phyloP scores from a whole-genome alignment of 1,139 yeast genomes.

The Lodderomyces theae region DNA sequence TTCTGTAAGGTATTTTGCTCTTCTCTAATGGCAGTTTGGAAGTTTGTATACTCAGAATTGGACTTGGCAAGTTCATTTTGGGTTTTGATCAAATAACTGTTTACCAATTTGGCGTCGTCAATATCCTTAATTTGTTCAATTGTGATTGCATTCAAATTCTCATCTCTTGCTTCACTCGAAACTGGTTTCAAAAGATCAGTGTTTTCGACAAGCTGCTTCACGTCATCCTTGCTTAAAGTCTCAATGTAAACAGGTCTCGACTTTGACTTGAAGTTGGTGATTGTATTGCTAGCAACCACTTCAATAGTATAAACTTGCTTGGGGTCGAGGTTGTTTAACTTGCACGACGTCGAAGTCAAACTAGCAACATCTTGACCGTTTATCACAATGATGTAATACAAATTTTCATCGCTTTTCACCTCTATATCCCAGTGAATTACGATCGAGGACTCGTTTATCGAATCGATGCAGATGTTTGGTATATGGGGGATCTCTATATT shows the following conservation, averaged over 20 bases:
- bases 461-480: constrained; percentile 41
- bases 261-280: constrained; percentile 37
- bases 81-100: constrained; percentile 23
- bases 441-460: constrained; percentile 28
- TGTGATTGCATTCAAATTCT: constrained; percentile 15
- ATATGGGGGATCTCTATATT: constrained; percentile 43
- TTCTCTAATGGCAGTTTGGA: constrained; percentile 18
- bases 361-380: constrained; percentile 41
- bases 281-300: constrained; percentile 38
- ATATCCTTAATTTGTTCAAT: constrained; percentile 20
- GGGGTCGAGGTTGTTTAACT: constrained; percentile 31
- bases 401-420: constrained; percentile 28
- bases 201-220: constrained; percentile 10
- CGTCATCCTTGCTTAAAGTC: constrained; percentile 13
- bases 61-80: constrained; percentile 31
- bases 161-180: background rate
- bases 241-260: constrained; percentile 29
- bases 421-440: constrained; percentile 46
- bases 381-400: constrained; percentile 35
- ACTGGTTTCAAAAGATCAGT: constrained; percentile 12
- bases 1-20: constrained; percentile 26
- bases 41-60: constrained; percentile 24
- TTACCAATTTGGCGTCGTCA: constrained; percentile 19
- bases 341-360: constrained; percentile 36
- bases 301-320: constrained; percentile 35